These are phyloP conservation scores for Golubevia sp. DNA, from an alignment of 1,284 basidiomycete genomes.

Conservation along the genomic window DNA sequence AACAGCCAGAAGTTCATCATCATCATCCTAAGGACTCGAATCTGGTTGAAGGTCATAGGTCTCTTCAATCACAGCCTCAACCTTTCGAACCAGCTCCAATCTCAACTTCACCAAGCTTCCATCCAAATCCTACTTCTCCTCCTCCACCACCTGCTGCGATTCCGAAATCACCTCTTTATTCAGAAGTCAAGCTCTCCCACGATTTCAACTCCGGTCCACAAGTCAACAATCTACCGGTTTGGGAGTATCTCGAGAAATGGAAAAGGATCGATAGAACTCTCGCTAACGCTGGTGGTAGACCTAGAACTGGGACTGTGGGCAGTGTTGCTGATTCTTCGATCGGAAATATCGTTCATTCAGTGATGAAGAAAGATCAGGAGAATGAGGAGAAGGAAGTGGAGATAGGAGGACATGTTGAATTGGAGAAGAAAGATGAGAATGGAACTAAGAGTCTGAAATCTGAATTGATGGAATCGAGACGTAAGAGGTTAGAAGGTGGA, in stretches of 20 bases:
- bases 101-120: no score
- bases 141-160: no score
- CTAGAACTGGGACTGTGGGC: constrained; percentile 29
- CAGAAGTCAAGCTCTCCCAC: constrained; percentile 3
- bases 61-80: no score
- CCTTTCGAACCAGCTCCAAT: no score
- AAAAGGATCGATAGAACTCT: not conserved
- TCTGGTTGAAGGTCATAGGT: no score
- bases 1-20: constrained; percentile 10
- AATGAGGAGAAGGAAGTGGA: not conserved
- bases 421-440: not conserved
- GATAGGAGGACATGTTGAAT: not conserved
- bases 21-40: not conserved
- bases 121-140: no score
- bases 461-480: not conserved
- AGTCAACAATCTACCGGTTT: constrained; percentile 55
- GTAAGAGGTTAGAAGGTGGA: not conserved
- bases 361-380: not conserved
- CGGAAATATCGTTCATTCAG: constrained; percentile 2
- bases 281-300: constrained; percentile 15
- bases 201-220: constrained; percentile 40
- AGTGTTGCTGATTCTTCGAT: constrained; percentile 16
- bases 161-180: no score
- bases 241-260: constrained; percentile 49
- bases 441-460: not conserved